Evolutionary conservation across 1,284 basidiomycete genomes (phyloP).

Genomic region (Cystobasidiaceae sp.): DNA sequence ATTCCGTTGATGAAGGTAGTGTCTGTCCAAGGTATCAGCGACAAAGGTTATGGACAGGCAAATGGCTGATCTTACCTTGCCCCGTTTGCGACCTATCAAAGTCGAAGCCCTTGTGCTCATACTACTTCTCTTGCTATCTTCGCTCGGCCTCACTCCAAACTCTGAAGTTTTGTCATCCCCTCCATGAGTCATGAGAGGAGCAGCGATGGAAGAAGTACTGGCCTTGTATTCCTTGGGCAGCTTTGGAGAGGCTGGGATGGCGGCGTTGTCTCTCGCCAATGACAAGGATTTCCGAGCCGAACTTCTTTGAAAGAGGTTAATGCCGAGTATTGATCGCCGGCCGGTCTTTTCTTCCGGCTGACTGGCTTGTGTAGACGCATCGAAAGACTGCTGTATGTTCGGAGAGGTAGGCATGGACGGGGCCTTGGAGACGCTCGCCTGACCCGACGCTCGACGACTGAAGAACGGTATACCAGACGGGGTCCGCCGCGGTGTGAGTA

Average conservation of each 20-base stretch:
- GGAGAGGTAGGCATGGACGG: no score
- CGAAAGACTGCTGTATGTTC: no score
- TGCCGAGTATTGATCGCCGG: slow-evolving; percentile 44
- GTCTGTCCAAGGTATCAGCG: no score
- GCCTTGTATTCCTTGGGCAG: slow-evolving; percentile 52
- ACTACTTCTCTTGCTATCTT: slow-evolving; percentile 58
- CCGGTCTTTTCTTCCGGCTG: slow-evolving; percentile 34
- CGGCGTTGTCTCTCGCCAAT: slow-evolving; percentile 50
- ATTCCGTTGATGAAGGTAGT: slow-evolving; percentile 23
- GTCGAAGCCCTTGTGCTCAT: slow-evolving; percentile 59
- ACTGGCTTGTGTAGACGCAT: no score
- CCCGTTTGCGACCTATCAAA: slow-evolving; percentile 79
- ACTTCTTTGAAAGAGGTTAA: slow-evolving; percentile 41
- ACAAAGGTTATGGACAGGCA: no score
- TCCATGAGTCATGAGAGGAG: slow-evolving; percentile 48
- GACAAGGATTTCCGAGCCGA: slow-evolving; percentile 49
- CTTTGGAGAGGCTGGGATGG: background rate
- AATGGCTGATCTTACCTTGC: slow-evolving; percentile 63
- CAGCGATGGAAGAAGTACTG: slow-evolving; percentile 54
- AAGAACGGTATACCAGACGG: slow-evolving; percentile 95
- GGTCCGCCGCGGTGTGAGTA: slow-evolving; percentile 50
- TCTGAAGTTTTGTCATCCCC: slow-evolving; percentile 44
- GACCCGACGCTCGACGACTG: slow-evolving; percentile 56
- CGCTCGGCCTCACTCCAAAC: slow-evolving; percentile 42
- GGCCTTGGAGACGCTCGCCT: no score